phyloP scores from a whole-genome alignment of 208 protist genomes.

The Borovskyia barvae region DNA sequence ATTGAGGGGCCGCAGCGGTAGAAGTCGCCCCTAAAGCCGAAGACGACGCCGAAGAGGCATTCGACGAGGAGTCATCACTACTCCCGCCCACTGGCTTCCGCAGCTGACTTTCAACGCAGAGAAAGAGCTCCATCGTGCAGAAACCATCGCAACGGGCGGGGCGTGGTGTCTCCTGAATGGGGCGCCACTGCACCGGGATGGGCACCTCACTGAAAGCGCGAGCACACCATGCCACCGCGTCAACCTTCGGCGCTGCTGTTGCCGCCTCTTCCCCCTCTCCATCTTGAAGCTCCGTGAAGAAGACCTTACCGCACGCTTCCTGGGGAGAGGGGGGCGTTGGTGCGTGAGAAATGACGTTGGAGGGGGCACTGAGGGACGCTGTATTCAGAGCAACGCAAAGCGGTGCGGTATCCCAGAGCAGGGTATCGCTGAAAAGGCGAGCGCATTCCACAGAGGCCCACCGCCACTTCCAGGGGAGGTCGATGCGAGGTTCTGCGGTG shows the following conservation, averaged over 20 bases:
- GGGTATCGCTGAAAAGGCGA: neutral
- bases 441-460: constrained; percentile 6
- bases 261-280: neutral
- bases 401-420: constrained; percentile 14
- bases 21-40: too few relatives aligned
- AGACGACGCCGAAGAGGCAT: too few relatives aligned
- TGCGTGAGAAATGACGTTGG: neutral
- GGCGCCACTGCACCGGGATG: constrained; percentile 20
- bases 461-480: neutral
- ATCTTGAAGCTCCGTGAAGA: constrained; percentile 10
- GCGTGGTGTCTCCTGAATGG: too few relatives aligned
- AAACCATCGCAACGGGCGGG: neutral
- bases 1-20: neutral
- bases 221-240: neutral
- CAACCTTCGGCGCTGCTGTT: neutral
- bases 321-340: neutral
- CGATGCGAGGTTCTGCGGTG: neutral
- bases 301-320: neutral
- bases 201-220: constrained; percentile 18
- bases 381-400: constrained; percentile 1
- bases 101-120: constrained; percentile 22
- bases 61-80: too few relatives aligned
- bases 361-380: neutral
- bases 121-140: neutral
- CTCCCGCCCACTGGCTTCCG: neutral